Evolutionary conservation across 495 filamentous ascomycete species (phyloP), one percentile per base, ranked within the genome.

Genomic region (Xylaria telfairii): DNA sequence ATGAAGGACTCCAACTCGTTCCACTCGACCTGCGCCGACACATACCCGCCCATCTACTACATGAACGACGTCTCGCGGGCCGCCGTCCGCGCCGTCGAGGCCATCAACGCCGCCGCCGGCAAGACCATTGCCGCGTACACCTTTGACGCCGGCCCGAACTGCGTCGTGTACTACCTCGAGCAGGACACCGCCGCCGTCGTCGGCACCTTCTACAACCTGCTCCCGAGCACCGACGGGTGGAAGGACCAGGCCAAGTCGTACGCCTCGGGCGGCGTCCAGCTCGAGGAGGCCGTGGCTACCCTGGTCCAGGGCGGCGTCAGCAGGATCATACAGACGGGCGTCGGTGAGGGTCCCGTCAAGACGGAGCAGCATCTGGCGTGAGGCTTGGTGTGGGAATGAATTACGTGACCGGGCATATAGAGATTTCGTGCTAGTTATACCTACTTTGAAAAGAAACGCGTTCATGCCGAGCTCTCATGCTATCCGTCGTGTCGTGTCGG

Each of bases 1-100:
- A 98, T 97, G 95, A 90, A 89, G 75, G 96, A 99, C 77, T 95
- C 92, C 76, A 99, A 99, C 81, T 90, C 88, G 65, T 99, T 99
- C 89, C 96, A 99, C 79, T 93, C 96, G 19, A 92, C 91, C 39
- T 98, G 96, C 78, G 83, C 95, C 69, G 96, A 99, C 83, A 98
- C 96, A 0, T 92, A 92, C 79, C 96, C 96, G 61, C 96, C 96
- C 17, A 98, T 99, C 72, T 97, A 97, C 83, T 99, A 99, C 83
- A 87, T 98, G 85, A 99, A 98, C 77, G 96, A 98, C 81, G 90
- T 95, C 24, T 92, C 89, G 21, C 84, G 92, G 19, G 93, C 94
- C 9, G 93, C 94, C 13, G 92, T 99, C 60, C 84, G 92, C 61
- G 90, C 92, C 3, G 95, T 98, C 34, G 93, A 98, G 83, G 89